Base-by-base conservation (phyloP, 768 basidiomycete genomes). In the Punctularia strigosozonata region DNA sequence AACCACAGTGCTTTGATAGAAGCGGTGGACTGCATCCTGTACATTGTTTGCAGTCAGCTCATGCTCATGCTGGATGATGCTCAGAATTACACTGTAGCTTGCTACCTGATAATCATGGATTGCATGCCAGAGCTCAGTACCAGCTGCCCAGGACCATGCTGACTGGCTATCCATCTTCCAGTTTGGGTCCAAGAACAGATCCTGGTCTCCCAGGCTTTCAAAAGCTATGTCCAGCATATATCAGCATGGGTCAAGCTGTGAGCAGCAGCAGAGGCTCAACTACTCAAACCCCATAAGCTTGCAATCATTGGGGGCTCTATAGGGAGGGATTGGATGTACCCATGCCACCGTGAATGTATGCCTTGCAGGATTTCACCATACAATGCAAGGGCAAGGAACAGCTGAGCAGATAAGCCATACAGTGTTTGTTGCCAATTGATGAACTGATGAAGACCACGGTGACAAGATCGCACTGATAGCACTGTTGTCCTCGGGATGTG, bases 131-230 rank as follows among this genome's bases (percentile, higher is more conserved):
- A 56, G 59, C 49, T 71, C 66, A 6, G 68, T 72, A 31, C 69
- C 66, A 38, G 47, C 46, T 17, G 71, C 55, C 66, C 65, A 70
- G 34, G 46, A 34, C 24, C 55, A 33, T 13, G 61, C 63, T 43
- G 56, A 55, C 8, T 20, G 36, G 18, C 56, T 55, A 43, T 67
- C 63, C 33, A 8, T 19, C 8, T 10, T 34, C 8, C 8, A 10
- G 7, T 8, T 19, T 8, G 12, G 10, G 8, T 34, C 33, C 8
- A 34, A 12, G 8, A 13, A 19, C 12, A 20, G 33, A 19, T 19
- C 8, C 10, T 19, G 8, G 8, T 34, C 10, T 8, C 20, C 12
- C 12, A 19, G 10, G 8, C 25, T n/a, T n/a, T n/a, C n/a, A n/a
- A n/a, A n/a, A n/a, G n/a, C n/a, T n/a, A n/a, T n/a, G n/a, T n/a